phyloP scores from a whole-genome alignment of 257 asterid species.

The Solanum arcanum region DNA sequence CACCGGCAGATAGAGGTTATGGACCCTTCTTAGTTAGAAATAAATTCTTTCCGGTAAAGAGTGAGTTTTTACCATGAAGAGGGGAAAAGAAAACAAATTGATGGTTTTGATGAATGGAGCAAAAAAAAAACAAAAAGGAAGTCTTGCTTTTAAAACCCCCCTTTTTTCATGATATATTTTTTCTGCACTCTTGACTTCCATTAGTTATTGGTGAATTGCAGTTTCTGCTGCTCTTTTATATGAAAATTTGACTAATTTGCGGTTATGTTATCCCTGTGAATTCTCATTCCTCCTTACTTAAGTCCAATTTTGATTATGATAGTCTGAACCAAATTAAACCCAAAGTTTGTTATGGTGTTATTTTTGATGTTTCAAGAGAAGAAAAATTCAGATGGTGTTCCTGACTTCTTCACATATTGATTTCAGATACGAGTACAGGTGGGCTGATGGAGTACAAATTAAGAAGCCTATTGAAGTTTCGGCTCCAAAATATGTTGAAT shows the following conservation, averaged over 20 bases:
- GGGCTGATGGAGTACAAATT: conserved; percentile 91
- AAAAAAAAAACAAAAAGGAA: background rate
- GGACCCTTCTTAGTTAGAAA: background rate
- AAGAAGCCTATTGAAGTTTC: conserved; percentile 92
- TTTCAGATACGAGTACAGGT: conserved; percentile 74
- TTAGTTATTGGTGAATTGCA: background rate
- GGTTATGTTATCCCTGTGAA: background rate
- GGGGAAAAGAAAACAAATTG: background rate
- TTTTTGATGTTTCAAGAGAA: background rate
- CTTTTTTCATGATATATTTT: background rate
- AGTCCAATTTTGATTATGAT: background rate
- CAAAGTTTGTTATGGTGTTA: background rate
- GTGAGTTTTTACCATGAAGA: background rate
- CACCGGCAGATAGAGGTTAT: background rate
- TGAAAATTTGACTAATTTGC: background rate
- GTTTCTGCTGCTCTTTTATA: background rate
- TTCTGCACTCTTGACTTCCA: background rate
- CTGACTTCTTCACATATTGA: background rate
- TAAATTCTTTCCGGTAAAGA: background rate
- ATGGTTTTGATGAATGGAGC: background rate
- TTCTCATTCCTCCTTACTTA: background rate
- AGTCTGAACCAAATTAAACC: background rate
- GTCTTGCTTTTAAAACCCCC: background rate
- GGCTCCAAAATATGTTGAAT: conserved; percentile 88
- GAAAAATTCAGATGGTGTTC: background rate